Conservation (phyloP, 306 rosid species). For the Amphicarpaea edgeworthii region DNA sequence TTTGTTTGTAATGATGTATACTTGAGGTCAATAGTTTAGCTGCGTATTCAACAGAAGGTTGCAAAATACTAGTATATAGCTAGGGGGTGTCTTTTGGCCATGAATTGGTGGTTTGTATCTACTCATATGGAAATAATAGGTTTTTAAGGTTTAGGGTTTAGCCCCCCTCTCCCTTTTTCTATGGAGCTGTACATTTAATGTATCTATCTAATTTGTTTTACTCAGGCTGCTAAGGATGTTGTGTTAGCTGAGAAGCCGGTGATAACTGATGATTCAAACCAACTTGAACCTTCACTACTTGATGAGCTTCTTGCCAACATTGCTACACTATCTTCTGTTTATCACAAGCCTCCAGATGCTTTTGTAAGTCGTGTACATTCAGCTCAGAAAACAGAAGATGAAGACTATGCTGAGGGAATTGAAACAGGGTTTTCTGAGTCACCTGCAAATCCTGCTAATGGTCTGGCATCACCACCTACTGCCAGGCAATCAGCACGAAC, state of each 20-base stretch:
- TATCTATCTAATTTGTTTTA: slow-evolving; percentile 34
- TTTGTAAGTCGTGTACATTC: slow-evolving; percentile 80
- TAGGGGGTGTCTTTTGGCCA: neutral
- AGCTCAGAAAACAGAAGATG: slow-evolving; percentile 76
- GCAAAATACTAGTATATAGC: slow-evolving; percentile 24
- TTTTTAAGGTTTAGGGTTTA: too few relatives aligned
- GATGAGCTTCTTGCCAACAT: slow-evolving; percentile 94
- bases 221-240: slow-evolving; percentile 96
- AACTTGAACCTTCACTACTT: slow-evolving; percentile 82
- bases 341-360: slow-evolving; percentile 93
- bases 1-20: neutral
- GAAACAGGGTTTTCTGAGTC: slow-evolving; percentile 79
- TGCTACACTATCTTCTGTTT: slow-evolving; percentile 90
- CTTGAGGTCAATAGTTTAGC: slow-evolving; percentile 19
- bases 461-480: slow-evolving; percentile 63
- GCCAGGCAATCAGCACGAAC: slow-evolving; percentile 57
- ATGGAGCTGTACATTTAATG: slow-evolving; percentile 42
- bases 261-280: slow-evolving; percentile 89
- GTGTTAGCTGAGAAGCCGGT: slow-evolving; percentile 97
- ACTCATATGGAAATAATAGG: slow-evolving; percentile 1
- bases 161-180: neutral
- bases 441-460: slow-evolving; percentile 58
- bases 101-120: slow-evolving; percentile 6
- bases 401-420: slow-evolving; percentile 78
- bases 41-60: slow-evolving; percentile 7